Conservation (phyloP, 441 rosid genomes). For the Pelargonium cotyledonis region DNA sequence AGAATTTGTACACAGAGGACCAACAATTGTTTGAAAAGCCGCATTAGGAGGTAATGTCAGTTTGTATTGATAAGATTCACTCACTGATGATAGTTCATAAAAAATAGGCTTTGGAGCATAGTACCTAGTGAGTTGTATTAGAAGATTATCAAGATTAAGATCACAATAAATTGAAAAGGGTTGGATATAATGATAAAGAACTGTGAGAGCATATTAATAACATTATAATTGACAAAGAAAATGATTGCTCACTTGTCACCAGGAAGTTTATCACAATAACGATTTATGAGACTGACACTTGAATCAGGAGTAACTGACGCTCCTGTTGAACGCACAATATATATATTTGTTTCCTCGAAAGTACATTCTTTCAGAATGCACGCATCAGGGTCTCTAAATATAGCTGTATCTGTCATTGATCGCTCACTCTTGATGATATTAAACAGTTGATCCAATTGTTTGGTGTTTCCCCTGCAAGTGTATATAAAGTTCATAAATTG, state of each 20-base stretch:
- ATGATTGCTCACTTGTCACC: conserved; percentile 40
- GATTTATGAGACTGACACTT: conserved; percentile 41
- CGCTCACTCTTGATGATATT: conserved; percentile 59
- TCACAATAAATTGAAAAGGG: neutral
- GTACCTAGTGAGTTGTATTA: conserved; percentile 28
- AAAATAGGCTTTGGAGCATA: conserved; percentile 46
- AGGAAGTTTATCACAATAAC: conserved; percentile 61
- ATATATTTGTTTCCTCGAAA: conserved; percentile 28
- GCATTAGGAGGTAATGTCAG: conserved; percentile 51
- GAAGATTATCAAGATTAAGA: neutral
- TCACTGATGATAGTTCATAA: conserved; percentile 26
- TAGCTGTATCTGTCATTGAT: conserved; percentile 47
- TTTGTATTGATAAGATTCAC: conserved; percentile 35
- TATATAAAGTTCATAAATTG: neutral
- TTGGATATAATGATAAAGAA: neutral
- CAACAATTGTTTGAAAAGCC: conserved; percentile 45
- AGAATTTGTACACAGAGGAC: conserved; percentile 47
- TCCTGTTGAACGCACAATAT: conserved; percentile 43
- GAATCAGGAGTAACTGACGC: conserved; percentile 55
- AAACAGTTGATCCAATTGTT: conserved; percentile 58
- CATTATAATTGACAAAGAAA: conserved; percentile 6
- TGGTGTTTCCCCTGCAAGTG: conserved; percentile 53
- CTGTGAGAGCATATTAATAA: conserved; percentile 7
- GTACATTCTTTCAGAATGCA: conserved; percentile 32
- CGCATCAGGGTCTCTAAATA: conserved; percentile 44